Evolutionary conservation across 2,329 filamentous ascomycete species (phyloP), one percentile per base, ranked within the genome.

Genomic region (Nothophaeocryptopus gaeumannii): DNA sequence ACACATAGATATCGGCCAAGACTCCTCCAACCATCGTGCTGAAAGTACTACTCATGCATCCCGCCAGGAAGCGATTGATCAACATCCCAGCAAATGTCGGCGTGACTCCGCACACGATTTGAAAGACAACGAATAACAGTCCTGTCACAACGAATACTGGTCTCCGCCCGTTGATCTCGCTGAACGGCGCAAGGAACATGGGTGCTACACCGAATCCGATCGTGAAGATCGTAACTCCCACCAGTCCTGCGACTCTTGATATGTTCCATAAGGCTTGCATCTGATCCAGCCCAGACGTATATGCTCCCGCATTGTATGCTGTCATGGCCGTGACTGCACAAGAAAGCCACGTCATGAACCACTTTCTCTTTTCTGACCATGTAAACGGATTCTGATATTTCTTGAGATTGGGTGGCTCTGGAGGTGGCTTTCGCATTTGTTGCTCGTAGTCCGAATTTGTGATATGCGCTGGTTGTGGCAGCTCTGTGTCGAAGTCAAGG

Each of bases 11-110:
- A 63, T 96, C 91, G 43, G 86, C 86, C 35, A 96, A 85, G 3
- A 96, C 87, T 3, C 91, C 91, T n/a, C 91, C 91, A 0, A 95
- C 86, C 78, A 96, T 91, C 15, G 89, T 93, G 38, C 86, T 89
- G 65, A 95, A 95, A 0, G 80, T 83, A 41, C 84, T 89, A 5
- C 82, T 85, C 5, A 87, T 88, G n/a, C 83, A 81, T 1, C 91
- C 91, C 8, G 83, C 79, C 39, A 93, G 77, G 65, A 96, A 87
- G 1, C 91, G 81, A 0, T 84, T 80, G 2, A 90, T 70, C 0
- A 95, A 68, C 79, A 96, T 86, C 2, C 86, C 89, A 0, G 80
- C 80, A 55, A 88, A 82, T 2, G 80, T 80, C 0, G 77, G 74
- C 5, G 89, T 87, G 0, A 88, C 74, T 4, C 86, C 88, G 64